phyloP scores from a whole-genome alignment of 306 rosid genomes.

The Datisca glomerata region DNA sequence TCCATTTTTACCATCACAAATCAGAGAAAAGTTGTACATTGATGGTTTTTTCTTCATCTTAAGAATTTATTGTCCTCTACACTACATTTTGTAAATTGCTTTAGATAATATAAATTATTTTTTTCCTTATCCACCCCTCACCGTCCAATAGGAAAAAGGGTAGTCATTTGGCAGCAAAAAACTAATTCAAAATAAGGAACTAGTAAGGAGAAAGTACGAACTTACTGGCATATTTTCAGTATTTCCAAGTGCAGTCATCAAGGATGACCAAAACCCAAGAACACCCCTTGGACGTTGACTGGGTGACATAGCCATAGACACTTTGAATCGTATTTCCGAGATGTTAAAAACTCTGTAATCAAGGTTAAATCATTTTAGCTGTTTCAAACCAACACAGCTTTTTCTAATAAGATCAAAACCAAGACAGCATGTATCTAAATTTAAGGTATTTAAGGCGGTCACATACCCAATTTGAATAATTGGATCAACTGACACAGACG shows the following conservation, averaged over 20 bases:
- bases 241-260: constrained; percentile 98
- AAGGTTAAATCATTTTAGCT: constrained; percentile 19
- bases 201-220: constrained; percentile 13
- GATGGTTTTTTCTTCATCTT: no score
- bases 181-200: constrained; percentile 4
- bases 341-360: constrained; percentile 65
- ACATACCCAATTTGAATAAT: constrained; percentile 81
- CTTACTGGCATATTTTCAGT: constrained; percentile 97
- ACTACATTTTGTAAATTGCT: no score
- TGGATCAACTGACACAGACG: constrained; percentile 88
- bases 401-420: no score
- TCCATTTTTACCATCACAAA: no score
- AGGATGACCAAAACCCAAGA: constrained; percentile 97
- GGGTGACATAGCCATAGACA: constrained; percentile 91
- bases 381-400: constrained; percentile 7
- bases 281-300: constrained; percentile 92
- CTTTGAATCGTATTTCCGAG: constrained; percentile 83
- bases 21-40: no score
- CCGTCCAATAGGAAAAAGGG: no score
- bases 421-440: no score
- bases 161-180: no score
- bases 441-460: constrained; percentile 1
- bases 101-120: no score
- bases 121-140: no score
- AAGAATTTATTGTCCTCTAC: no score